A percentile compares a stretch with the other conserved stretches of the same genome.
Conservation (phyloP, 73 alveolate species). For the Paramecium octaurelia region DNA sequence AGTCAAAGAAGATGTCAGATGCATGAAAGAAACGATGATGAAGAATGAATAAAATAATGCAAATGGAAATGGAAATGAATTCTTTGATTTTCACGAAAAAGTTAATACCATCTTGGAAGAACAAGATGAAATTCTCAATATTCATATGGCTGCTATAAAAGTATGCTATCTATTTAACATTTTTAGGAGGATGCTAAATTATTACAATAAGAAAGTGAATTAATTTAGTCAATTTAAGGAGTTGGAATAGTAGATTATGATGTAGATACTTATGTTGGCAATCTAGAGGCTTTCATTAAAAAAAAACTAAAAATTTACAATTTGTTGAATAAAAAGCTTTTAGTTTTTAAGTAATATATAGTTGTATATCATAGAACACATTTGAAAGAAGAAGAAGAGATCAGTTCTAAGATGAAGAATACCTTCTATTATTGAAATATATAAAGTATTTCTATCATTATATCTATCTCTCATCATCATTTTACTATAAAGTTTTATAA, state of each 20-base stretch:
- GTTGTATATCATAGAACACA: background rate
- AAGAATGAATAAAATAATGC: slow-evolving; percentile 67
- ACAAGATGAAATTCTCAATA: slow-evolving; percentile 86
- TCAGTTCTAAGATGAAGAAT: slow-evolving; percentile 58
- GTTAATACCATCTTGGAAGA: slow-evolving; percentile 86
- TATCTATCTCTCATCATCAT: no score
- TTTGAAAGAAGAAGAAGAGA: slow-evolving; percentile 62
- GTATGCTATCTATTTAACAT: background rate
- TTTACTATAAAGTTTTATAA: no score
- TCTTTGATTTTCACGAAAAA: slow-evolving; percentile 87
- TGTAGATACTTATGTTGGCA: slow-evolving; percentile 87
- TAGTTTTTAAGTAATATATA: slow-evolving; percentile 74
- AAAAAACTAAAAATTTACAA: slow-evolving; percentile 85
- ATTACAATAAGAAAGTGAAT: slow-evolving; percentile 93
- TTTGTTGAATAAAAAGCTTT: slow-evolving; percentile 77
- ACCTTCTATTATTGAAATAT: slow-evolving; percentile 55
- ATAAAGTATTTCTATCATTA: background rate
- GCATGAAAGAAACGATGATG: slow-evolving; percentile 70
- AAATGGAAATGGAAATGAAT: slow-evolving; percentile 63
- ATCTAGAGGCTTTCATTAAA: slow-evolving; percentile 79
- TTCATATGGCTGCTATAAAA: slow-evolving; percentile 90
- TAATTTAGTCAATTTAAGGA: slow-evolving; percentile 83
- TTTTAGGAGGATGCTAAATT: slow-evolving; percentile 89
- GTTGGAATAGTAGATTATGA: slow-evolving; percentile 83
- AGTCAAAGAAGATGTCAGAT: slow-evolving; percentile 75